Evolutionary conservation across 116 monocot genomes (phyloP).

Genomic region (Phalaenopsis hybrid): DNA sequence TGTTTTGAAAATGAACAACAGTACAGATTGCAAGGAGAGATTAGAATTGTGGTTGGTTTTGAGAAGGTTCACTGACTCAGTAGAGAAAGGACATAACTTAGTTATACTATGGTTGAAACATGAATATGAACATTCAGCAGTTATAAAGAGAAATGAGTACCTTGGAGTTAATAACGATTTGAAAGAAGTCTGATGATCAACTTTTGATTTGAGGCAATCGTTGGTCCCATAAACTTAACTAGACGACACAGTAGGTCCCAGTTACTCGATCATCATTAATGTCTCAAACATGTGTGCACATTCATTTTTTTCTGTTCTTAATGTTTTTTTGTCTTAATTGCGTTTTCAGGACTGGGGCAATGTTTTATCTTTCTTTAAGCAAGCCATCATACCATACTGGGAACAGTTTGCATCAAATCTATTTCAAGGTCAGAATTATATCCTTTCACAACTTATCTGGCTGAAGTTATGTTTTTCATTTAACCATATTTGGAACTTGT

Average conservation of each 20-base stretch:
- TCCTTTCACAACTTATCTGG: background rate
- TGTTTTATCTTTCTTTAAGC: constrained; percentile 62
- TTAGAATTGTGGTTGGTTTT: too few relatives aligned
- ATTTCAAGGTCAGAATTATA: constrained; percentile 27
- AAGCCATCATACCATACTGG: constrained; percentile 57
- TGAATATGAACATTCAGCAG: too few relatives aligned
- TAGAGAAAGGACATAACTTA: too few relatives aligned
- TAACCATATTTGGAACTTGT: background rate
- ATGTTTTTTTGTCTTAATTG: constrained; percentile 1
- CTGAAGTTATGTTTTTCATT: background rate
- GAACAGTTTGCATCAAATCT: constrained; percentile 13
- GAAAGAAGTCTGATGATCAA: background rate
- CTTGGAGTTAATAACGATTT: background rate
- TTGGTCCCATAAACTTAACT: background rate
- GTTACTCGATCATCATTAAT: background rate
- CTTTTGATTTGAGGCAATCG: background rate
- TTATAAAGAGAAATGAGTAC: background rate
- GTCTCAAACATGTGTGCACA: background rate
- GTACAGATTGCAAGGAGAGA: too few relatives aligned
- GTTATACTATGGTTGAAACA: too few relatives aligned
- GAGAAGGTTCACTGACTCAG: too few relatives aligned
- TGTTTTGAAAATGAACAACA: too few relatives aligned
- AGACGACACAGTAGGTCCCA: background rate
- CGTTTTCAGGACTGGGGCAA: constrained; percentile 53
- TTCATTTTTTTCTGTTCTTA: background rate